These are phyloP conservation scores for Fusarium circinatum DNA, from an alignment of 2,329 filamentous ascomycete genomes.

Conservation along the genomic window DNA sequence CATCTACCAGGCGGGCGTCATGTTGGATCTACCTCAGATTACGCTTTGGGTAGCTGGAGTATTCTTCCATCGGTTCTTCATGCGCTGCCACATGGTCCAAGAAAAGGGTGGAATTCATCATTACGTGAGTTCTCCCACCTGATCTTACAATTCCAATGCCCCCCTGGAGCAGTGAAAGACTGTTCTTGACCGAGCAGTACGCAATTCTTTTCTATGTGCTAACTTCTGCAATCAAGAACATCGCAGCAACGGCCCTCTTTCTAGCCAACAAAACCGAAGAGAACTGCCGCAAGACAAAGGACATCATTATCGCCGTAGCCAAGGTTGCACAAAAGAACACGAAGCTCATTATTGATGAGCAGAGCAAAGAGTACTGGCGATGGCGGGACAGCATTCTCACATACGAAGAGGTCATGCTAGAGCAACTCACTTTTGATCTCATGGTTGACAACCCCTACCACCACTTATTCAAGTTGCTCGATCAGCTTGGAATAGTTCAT, in stretches of 20 bases:
- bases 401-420: slow-evolving; percentile 92
- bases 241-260: slow-evolving; percentile 91
- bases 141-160: not conserved
- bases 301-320: slow-evolving; percentile 92
- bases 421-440: slow-evolving; percentile 92
- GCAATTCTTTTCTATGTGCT: slow-evolving; percentile 10
- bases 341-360: slow-evolving; percentile 90
- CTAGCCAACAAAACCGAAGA: slow-evolving; percentile 98
- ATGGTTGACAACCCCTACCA: slow-evolving; percentile 90
- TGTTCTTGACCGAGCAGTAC: not conserved
- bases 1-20: slow-evolving; percentile 91
- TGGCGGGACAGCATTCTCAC: slow-evolving; percentile 95
- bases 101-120: slow-evolving; percentile 85
- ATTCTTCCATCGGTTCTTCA: slow-evolving; percentile 96
- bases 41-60: slow-evolving; percentile 92
- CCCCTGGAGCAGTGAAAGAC: not conserved
- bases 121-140: slow-evolving; percentile 69
- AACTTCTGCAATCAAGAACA: slow-evolving; percentile 62
- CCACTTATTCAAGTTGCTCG: slow-evolving; percentile 82
- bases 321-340: slow-evolving; percentile 95
- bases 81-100: slow-evolving; percentile 84
- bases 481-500: slow-evolving; percentile 76
- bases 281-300: slow-evolving; percentile 94
- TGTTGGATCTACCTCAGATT: slow-evolving; percentile 90
- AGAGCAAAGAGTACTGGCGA: slow-evolving; percentile 97